Evolutionary conservation across 345 rosid genomes (phyloP).

Genomic region (Anastatica hierochuntica): DNA sequence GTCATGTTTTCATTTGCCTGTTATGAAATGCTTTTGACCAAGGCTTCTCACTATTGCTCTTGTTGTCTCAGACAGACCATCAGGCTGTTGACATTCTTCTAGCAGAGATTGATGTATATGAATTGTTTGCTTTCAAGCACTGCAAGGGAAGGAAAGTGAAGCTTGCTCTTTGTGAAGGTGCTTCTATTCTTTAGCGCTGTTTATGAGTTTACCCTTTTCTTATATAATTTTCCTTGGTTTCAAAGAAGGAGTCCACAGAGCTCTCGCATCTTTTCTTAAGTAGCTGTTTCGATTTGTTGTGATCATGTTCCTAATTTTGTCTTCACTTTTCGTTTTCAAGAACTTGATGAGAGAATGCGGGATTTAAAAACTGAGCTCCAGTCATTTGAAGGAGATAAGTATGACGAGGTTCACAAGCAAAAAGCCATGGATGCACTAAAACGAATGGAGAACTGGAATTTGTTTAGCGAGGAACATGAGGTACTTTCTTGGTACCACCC

Average conservation of each 20-base stretch:
- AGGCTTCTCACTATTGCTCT: conserved; percentile 12
- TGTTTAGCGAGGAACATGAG: conserved; percentile 75
- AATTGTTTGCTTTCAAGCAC: conserved; percentile 97
- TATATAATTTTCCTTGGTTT: background rate
- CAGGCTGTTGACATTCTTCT: conserved; percentile 97
- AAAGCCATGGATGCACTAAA: conserved; percentile 79
- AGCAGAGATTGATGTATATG: conserved; percentile 96
- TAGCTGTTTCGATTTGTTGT: background rate
- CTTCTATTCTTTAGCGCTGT: conserved; percentile 3
- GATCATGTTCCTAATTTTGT: conserved; percentile 5
- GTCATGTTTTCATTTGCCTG: conserved; percentile 8
- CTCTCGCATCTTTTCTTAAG: conserved; percentile 2
- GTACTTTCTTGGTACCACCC: conserved; percentile 28
- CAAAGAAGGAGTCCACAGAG: conserved; percentile 2
- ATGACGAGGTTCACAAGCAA: conserved; percentile 68
- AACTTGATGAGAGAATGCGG: conserved; percentile 96
- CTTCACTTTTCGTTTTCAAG: conserved; percentile 29
- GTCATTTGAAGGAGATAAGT: conserved; percentile 78
- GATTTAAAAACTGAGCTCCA: conserved; percentile 89
- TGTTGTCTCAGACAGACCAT: conserved; percentile 71
- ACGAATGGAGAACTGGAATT: conserved; percentile 95
- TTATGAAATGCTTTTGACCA: conserved; percentile 5
- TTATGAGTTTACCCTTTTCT: background rate
- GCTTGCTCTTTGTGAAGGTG: conserved; percentile 98
- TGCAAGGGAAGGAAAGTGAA: conserved; percentile 92